phyloP scores from a whole-genome alignment of 768 basidiomycete species.

The Macrolepiota albuminosa region DNA sequence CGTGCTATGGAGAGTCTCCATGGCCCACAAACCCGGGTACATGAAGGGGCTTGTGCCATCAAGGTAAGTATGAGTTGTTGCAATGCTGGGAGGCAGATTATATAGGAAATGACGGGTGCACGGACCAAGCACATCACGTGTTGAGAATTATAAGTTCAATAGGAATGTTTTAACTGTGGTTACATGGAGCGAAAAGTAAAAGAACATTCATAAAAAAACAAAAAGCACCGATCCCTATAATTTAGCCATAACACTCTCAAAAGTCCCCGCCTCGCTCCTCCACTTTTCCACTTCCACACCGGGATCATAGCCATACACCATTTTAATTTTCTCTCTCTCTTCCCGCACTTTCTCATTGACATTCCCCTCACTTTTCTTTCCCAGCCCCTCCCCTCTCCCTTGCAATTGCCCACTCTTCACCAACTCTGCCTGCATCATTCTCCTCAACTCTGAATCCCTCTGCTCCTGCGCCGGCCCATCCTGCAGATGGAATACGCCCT shows the following conservation, averaged over 20 bases:
- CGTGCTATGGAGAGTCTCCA: conserved; percentile 62
- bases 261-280: conserved; percentile 23
- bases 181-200: neutral
- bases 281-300: conserved; percentile 47
- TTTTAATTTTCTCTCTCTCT: conserved; percentile 41
- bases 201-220: neutral
- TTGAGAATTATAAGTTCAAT: no score
- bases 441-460: conserved; percentile 48
- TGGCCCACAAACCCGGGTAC: conserved; percentile 52
- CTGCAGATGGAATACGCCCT: conserved; percentile 49
- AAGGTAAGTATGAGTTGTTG: conserved; percentile 30
- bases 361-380: conserved; percentile 1
- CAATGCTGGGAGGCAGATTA: no score
- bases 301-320: conserved; percentile 52
- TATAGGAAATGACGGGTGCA: no score
- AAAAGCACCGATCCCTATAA: neutral
- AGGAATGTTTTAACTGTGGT: no score
- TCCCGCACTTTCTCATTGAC: conserved; percentile 52
- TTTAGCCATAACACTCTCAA: neutral
- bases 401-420: conserved; percentile 4
- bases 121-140: no score
- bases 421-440: conserved; percentile 40
- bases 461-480: conserved; percentile 53
- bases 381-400: neutral
- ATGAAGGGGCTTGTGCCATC: conserved; percentile 44